Evolutionary conservation across 768 basidiomycete species (phyloP).

Genomic region (Cystobasidiopsis lactophilus): DNA sequence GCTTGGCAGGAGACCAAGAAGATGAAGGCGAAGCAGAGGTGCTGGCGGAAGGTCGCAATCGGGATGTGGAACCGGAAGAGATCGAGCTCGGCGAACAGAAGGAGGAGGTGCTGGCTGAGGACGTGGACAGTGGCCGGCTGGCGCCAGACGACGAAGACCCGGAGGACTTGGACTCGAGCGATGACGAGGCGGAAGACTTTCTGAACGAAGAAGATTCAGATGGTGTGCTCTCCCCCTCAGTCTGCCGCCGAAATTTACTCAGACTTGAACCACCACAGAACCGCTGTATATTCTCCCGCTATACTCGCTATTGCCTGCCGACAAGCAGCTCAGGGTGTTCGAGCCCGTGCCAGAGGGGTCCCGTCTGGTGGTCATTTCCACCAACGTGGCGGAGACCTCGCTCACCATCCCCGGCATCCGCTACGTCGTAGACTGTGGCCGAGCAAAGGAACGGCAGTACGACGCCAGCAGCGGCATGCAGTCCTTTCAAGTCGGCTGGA

Average conservation of each 20-base stretch:
- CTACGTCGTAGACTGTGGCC: constrained; percentile 89
- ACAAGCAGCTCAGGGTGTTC: constrained; percentile 90
- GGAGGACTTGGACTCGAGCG: constrained; percentile 42
- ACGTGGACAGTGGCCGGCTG: constrained; percentile 37
- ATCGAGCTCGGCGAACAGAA: constrained; percentile 38
- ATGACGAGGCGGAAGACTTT: constrained; percentile 35
- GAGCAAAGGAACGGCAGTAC: constrained; percentile 79
- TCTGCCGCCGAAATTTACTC: not conserved
- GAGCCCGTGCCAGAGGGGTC: constrained; percentile 51
- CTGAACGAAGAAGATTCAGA: constrained; percentile 44
- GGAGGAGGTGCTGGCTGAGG: constrained; percentile 21
- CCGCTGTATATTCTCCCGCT: constrained; percentile 89
- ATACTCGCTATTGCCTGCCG: constrained; percentile 75
- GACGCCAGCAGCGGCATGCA: constrained; percentile 65
- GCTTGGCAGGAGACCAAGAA: not conserved
- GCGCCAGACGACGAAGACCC: constrained; percentile 34
- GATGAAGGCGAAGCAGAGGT: constrained; percentile 7
- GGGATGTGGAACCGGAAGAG: constrained; percentile 61
- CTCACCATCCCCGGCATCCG: constrained; percentile 90
- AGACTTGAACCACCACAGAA: constrained; percentile 31
- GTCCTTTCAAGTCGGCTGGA: constrained; percentile 78
- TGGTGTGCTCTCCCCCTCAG: constrained; percentile 16
- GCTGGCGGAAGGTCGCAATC: constrained; percentile 24
- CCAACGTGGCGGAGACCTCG: constrained; percentile 94
- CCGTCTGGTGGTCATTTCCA: constrained; percentile 80